Evolutionary conservation across 2,329 filamentous ascomycete species (phyloP).

Genomic region (Pleoardoris graminearum): DNA sequence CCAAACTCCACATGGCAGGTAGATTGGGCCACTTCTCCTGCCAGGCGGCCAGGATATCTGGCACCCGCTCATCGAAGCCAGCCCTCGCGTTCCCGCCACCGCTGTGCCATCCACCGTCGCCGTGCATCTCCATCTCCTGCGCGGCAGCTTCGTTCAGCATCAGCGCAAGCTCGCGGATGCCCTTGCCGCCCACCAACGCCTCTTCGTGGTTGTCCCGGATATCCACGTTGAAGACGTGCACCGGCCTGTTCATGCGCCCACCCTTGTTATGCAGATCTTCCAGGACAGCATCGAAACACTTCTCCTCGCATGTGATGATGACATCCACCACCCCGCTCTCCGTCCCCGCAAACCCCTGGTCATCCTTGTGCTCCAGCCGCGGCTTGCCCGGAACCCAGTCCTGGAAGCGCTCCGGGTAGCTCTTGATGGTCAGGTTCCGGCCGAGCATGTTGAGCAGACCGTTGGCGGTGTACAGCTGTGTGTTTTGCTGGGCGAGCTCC

Average conservation of each 20-base stretch:
- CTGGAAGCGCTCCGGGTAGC: conserved; percentile 95
- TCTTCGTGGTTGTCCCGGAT: conserved; percentile 99
- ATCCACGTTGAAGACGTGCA: conserved; percentile 98
- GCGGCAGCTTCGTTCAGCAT: conserved; percentile 78
- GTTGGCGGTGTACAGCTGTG: conserved; percentile 84
- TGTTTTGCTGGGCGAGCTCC: conserved; percentile 84
- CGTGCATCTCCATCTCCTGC: conserved; percentile 72
- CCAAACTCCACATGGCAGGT: conserved; percentile 90
- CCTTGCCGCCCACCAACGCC: conserved; percentile 83
- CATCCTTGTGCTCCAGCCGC: conserved; percentile 68
- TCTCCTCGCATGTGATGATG: conserved; percentile 95
- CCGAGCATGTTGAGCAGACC: conserved; percentile 95
- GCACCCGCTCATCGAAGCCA: conserved; percentile 90
- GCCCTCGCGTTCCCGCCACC: conserved; percentile 61
- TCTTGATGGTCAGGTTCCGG: conserved; percentile 88
- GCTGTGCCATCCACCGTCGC: conserved; percentile 68
- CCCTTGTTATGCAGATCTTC: conserved; percentile 89
- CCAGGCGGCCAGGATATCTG: conserved; percentile 89
- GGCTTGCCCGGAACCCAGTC: conserved; percentile 92
- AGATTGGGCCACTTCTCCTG: conserved; percentile 92
- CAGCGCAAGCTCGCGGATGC: conserved; percentile 88
- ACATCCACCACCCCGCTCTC: conserved; percentile 91
- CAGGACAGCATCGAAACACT: conserved; percentile 97
- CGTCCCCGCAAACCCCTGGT: conserved; percentile 77
- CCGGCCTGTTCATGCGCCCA: conserved; percentile 83